Base-by-base conservation (phyloP, 768 basidiomycete species). In the Fomitopsis pulvina region DNA sequence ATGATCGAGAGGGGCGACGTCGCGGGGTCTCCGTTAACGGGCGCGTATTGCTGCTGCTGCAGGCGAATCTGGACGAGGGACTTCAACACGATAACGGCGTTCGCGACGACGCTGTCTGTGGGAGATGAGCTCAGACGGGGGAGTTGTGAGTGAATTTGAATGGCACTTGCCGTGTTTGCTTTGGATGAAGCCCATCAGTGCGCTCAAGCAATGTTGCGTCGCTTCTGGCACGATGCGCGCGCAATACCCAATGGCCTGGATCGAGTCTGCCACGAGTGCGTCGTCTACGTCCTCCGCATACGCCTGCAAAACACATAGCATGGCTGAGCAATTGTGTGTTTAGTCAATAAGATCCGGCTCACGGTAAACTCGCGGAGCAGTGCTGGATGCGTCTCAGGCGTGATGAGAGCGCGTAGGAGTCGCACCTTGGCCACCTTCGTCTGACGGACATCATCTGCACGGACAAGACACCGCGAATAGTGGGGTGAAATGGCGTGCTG, bases 321-420 rank as follows among this genome's bases (percentile, higher is more conserved):
- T 5, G 21, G 18, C 2, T 21, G 16, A 21, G 7, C 4, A 37
- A 39, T 22, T 22, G 4, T 47, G 0, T 12, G 30, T 46, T 7
- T 24, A 14, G 3, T 22, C 11, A 30, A 30, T 46, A 45, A 34
- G 45, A 14, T 12, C 41, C 39, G 41, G 71, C 86, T 50, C 50
- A 95, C 94, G 53, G 87, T 81, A 56, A 96, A 83, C 62, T 99
- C 96, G 21, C 83, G 74, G 54, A 98, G 68, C 9, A 95, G 75
- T 0, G 75, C 70, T 37, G 80, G 74, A 48, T 84, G 80, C 56
- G 85, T 94, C 32, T 87, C 83, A 25, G 66, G 55, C 22, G 73
- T 79, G 44, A 86, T 72, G 7, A 97, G 60, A 20, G 72, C 73
- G n/a, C 84, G 68, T 45, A 99, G 68, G 4, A 93, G 70, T 22